Evolutionary conservation across 306 rosid genomes (phyloP).

Genomic region (Vigna trinervia): DNA sequence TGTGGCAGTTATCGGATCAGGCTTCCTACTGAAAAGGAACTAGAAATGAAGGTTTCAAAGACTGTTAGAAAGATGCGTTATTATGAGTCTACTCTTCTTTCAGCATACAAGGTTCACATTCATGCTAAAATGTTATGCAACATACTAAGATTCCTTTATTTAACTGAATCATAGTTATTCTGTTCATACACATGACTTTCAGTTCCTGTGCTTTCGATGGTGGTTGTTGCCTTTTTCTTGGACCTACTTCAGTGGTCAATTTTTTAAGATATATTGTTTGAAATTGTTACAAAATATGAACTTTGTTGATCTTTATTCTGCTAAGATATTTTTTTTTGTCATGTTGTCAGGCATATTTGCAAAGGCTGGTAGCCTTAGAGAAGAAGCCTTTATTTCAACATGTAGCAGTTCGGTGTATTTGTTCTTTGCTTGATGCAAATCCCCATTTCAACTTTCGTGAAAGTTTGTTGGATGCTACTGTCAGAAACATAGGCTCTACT

Average conservation of each 20-base stretch:
- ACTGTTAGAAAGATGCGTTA: slow-evolving; percentile 83
- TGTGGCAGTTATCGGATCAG: slow-evolving; percentile 84
- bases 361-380: slow-evolving; percentile 74
- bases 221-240: slow-evolving; percentile 25
- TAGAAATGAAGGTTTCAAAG: slow-evolving; percentile 94
- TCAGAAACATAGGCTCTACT: slow-evolving; percentile 75
- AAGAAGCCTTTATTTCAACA: slow-evolving; percentile 66
- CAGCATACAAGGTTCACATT: slow-evolving; percentile 81
- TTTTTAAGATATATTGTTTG: slow-evolving; percentile 17
- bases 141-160: slow-evolving; percentile 13
- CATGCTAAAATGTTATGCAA: slow-evolving; percentile 15
- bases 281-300: slow-evolving; percentile 21
- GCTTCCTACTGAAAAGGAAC: slow-evolving; percentile 96
- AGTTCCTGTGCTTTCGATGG: slow-evolving; percentile 31
- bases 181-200: slow-evolving; percentile 29
- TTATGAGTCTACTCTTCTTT: slow-evolving; percentile 91
- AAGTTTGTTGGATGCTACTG: slow-evolving; percentile 73
- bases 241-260: slow-evolving; percentile 8
- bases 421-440: slow-evolving; percentile 83
- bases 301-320: slow-evolving; percentile 26
- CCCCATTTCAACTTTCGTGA: slow-evolving; percentile 92
- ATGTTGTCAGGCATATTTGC: slow-evolving; percentile 75
- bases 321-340: slow-evolving; percentile 25
- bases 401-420: slow-evolving; percentile 79
- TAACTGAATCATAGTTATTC: slow-evolving; percentile 22